phyloP scores from a whole-genome alignment of 495 filamentous ascomycete species.

The Penicillium bovifimosum region DNA sequence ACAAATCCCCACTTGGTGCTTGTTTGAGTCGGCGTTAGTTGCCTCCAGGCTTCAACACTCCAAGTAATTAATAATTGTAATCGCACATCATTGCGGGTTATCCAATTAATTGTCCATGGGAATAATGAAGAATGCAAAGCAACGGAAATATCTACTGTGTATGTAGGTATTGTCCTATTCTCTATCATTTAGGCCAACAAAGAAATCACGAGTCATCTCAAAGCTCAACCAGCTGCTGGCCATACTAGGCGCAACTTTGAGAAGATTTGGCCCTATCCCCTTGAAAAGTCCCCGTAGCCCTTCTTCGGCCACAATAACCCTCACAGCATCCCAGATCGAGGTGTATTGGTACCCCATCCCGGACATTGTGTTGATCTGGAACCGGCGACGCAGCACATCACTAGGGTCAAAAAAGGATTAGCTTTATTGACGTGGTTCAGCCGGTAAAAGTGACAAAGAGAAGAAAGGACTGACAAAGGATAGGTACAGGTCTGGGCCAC shows the following conservation, averaged over 20 bases:
- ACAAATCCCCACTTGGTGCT: no score
- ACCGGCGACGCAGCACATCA: constrained; percentile 89
- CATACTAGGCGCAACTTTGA: constrained; percentile 98
- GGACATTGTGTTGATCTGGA: constrained; percentile 98
- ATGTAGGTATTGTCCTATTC: constrained; percentile 22
- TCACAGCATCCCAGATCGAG: constrained; percentile 76
- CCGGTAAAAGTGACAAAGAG: neutral
- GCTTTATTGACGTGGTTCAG: neutral
- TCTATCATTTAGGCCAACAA: constrained; percentile 52
- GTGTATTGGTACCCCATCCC: constrained; percentile 98
- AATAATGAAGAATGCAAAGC: neutral
- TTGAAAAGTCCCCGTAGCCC: constrained; percentile 78
- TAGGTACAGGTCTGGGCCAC: constrained; percentile 98
- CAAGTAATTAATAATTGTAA: no score
- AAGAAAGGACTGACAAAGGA: constrained; percentile 67
- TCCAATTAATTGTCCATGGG: no score
- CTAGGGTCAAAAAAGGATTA: constrained; percentile 42
- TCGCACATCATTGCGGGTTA: no score
- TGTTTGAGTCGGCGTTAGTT: no score
- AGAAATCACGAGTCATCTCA: constrained; percentile 83
- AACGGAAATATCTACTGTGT: constrained; percentile 7
- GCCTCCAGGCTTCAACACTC: no score
- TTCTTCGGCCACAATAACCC: constrained; percentile 74
- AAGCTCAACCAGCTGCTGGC: constrained; percentile 97
- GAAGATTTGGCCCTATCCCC: constrained; percentile 85